Base-by-base conservation (phyloP, 2,329 filamentous ascomycete genomes). In the Immersiporthe knoxdaviesiana region DNA sequence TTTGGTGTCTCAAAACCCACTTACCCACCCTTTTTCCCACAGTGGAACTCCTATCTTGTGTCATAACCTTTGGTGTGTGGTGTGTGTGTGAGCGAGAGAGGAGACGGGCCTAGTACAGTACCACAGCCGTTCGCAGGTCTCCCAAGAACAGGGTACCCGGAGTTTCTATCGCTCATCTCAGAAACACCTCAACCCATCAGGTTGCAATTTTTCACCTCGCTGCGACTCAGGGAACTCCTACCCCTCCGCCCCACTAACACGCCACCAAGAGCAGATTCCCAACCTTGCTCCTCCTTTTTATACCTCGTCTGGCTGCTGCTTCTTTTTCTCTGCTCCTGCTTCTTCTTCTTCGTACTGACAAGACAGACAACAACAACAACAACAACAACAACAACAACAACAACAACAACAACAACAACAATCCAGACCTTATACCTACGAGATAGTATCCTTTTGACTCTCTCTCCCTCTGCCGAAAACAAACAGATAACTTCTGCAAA, bases 81-180 rank as follows among this genome's bases (percentile, higher is more conserved):
- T n/a, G n/a, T n/a, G n/a, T n/a, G n/a, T n/a, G n/a, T n/a, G 35
- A 35, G 8, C 35, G 37, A 14, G 52, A 16, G 14, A 54, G 30
- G 30, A 32, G 37, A 47, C 14, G 39, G n/a, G 50, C 12, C 52
- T 56, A 56, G 52, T 3, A 56, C n/a, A n/a, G n/a, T n/a, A n/a
- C n/a, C n/a, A n/a, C n/a, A n/a, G n/a, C 52, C 27, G 52, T 56
- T 56, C 52, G 52, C 52, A 30, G 52, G 52, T 30, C 14, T 18
- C 52, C 8, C 4, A 56, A 27, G 63, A 24, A n/a, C 63, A 65
- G 54, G 66, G 66, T 8, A 52, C 47, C 63, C 68, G 69, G 69
- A 71, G 69, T 69, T 66, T 71, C 65, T 69, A 59, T 71, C 69
- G 69, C 69, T 71, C 63, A 44, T 67, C 66, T 66, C 68, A 65